Base-by-base conservation (phyloP, 2,329 filamentous ascomycete species). In the Sphaerostilbella broomeana region DNA sequence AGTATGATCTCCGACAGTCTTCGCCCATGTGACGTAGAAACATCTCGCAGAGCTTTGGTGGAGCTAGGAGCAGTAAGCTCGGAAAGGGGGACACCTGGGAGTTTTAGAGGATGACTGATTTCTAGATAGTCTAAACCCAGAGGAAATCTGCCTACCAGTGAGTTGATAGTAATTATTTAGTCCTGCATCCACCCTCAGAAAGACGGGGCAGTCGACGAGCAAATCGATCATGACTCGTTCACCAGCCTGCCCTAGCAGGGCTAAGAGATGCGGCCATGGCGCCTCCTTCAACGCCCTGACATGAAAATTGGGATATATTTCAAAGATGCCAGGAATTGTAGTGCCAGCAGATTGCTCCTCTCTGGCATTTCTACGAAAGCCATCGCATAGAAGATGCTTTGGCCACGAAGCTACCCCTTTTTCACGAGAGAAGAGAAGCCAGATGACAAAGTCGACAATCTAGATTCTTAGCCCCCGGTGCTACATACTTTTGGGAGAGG, bases 381-480 rank as follows among this genome's bases (percentile, higher is more conserved):
- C 90, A 67, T 94, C 82, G 50, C 86, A 89, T 4, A 98, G 73
- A 5, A 95, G 54, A 62, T 95, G 86, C 35, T 76, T 73, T 2
- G 83, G 81, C 53, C 73, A 75, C 35, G 47, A 24, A 8, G 48
- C 67, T 59, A 43, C 61, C 62, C 19, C 56, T 21, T 69, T 64
- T 12, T 67, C 62, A 49, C 74, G 71, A 10, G 74, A 76, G 59
- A 94, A 95, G 2, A 95, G 67, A 8, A 76, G 70, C 77, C 83
- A 88, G 28, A 95, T 77, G 19, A 76, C 74, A 58, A 85, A 87
- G 54, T 89, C 82, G 29, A 90, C 70, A 50, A 90, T 75, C 83
- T 88, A 50, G 37, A 35, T 8, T 12, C 20, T 51, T 51, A 42
- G 52, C 46, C 29, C 24, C n/a, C n/a, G n/a, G n/a, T n/a, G n/a